phyloP scores from a whole-genome alignment of 768 basidiomycete species.

The Tylopilus vinaceipallidus region DNA sequence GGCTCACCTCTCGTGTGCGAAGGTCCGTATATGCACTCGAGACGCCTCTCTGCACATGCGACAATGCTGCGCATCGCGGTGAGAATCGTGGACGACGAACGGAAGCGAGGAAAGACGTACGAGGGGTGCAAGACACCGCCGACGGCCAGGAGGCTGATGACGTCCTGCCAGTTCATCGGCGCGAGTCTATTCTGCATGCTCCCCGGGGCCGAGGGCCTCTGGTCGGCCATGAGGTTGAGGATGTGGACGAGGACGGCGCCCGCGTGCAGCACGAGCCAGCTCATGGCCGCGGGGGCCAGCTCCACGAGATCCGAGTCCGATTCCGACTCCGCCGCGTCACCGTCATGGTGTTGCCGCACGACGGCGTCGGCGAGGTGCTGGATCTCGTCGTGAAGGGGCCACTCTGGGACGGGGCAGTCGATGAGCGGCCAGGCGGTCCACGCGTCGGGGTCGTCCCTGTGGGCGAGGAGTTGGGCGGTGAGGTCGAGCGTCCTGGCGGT shows the following conservation, averaged over 20 bases:
- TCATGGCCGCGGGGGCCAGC: conserved; percentile 27
- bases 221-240: conserved; percentile 52
- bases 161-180: conserved; percentile 60
- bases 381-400: conserved; percentile 70
- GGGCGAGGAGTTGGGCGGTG: conserved; percentile 44
- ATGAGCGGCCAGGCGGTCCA: conserved; percentile 83
- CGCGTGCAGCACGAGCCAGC: conserved; percentile 41
- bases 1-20: conserved; percentile 17
- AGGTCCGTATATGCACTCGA: conserved; percentile 30
- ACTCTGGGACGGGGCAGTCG: conserved; percentile 68
- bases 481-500: conserved; percentile 58
- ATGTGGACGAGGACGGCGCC: conserved; percentile 49
- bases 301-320: conserved; percentile 32
- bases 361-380: conserved; percentile 41
- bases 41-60: conserved; percentile 26
- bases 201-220: conserved; percentile 52
- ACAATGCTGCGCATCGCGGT: conserved; percentile 17
- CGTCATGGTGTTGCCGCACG: conserved; percentile 21
- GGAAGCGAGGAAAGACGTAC: conserved; percentile 17
- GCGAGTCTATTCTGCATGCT: conserved; percentile 65
- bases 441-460: conserved; percentile 36
- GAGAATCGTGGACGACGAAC: not conserved
- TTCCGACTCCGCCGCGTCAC: conserved; percentile 14
- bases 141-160: conserved; percentile 52
- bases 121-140: conserved; percentile 34